A percentile compares a stretch with the other conserved stretches of the same genome.
Conservation (phyloP, 257 asterid species). For the Asclepias syriaca region DNA sequence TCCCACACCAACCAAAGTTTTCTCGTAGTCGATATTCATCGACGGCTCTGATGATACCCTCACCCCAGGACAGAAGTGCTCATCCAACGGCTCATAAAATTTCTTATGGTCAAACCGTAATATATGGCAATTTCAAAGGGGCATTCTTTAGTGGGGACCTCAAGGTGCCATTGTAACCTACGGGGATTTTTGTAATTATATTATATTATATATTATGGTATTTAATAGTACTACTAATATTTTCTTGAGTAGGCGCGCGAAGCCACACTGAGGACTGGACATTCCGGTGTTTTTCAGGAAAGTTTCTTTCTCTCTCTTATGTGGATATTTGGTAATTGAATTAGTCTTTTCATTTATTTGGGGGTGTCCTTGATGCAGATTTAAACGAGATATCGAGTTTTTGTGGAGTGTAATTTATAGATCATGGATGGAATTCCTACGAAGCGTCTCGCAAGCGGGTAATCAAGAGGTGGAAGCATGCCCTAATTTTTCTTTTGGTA, state of each 20-base stretch:
- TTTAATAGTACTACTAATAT: too few species aligned
- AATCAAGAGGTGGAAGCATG: not conserved
- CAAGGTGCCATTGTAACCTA: not conserved
- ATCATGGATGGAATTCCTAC: not conserved
- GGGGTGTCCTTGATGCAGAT: not conserved
- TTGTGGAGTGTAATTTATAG: not conserved
- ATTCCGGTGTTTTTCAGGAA: not conserved
- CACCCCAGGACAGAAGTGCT: not conserved
- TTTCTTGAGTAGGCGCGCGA: not conserved
- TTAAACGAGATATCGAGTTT: not conserved
- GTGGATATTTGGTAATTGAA: not conserved
- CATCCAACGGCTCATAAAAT: conserved; percentile 9
- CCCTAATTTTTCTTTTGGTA: not conserved
- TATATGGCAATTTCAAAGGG: not conserved
- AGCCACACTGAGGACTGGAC: not conserved
- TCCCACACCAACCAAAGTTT: not conserved
- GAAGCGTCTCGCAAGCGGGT: not conserved
- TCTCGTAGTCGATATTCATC: not conserved
- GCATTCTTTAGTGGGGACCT: not conserved
- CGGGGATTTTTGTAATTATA: not conserved
- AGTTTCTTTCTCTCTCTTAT: not conserved
- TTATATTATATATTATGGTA: too few species aligned
- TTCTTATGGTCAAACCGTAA: not conserved
- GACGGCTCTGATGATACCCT: not conserved
- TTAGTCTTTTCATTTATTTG: not conserved